phyloP scores from a whole-genome alignment of 2,329 filamentous ascomycete genomes.

The Orbilia javanica region DNA sequence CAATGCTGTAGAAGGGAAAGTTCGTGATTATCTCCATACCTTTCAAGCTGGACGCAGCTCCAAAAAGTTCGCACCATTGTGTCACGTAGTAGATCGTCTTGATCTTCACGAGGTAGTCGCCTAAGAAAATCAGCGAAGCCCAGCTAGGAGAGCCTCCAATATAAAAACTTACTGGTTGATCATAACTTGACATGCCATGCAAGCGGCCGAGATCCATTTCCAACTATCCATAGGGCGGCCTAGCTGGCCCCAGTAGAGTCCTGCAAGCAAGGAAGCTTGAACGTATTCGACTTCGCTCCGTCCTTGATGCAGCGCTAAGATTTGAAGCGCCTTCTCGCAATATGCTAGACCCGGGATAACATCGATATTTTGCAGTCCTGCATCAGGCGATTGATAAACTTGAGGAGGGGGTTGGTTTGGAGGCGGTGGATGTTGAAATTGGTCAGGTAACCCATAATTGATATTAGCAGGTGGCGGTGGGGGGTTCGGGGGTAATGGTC shows the following conservation, averaged over 20 bases:
- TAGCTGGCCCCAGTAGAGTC: slow-evolving; percentile 88
- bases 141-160: not conserved
- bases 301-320: slow-evolving; percentile 83
- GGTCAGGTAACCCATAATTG: slow-evolving; percentile 33
- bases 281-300: slow-evolving; percentile 85
- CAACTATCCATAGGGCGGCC: slow-evolving; percentile 88
- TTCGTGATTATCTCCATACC: slow-evolving; percentile 69
- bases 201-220: slow-evolving; percentile 75
- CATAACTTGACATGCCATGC: slow-evolving; percentile 76
- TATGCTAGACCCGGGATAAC: slow-evolving; percentile 90
- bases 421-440: slow-evolving; percentile 49
- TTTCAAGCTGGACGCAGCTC: slow-evolving; percentile 94
- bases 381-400: slow-evolving; percentile 62
- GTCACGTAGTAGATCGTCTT: slow-evolving; percentile 71
- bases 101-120: slow-evolving; percentile 64
- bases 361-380: slow-evolving; percentile 76
- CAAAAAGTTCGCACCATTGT: slow-evolving; percentile 83
- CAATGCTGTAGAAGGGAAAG: slow-evolving; percentile 34
- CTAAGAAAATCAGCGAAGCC: slow-evolving; percentile 16
- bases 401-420: slow-evolving; percentile 67
- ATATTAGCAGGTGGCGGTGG: slow-evolving; percentile 65
- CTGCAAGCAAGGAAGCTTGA: slow-evolving; percentile 85
- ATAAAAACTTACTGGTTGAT: slow-evolving; percentile 66
- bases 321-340: slow-evolving; percentile 86
- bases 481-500: slow-evolving; percentile 65